Evolutionary conservation across 129 eudicot genomes (phyloP).

Genomic region (Apium graveolens): DNA sequence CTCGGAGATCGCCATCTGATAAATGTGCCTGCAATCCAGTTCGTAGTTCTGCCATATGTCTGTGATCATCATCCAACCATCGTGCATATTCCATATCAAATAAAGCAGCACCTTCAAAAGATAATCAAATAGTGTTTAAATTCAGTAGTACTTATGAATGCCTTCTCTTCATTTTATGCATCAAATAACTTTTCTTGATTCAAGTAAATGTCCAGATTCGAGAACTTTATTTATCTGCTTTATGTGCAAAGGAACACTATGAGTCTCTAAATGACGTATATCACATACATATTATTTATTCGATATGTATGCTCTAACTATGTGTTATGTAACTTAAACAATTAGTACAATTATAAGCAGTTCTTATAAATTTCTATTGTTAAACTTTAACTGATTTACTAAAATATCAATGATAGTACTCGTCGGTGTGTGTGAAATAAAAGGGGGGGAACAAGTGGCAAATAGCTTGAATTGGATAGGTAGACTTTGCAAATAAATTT

Average conservation of each 20-base stretch:
- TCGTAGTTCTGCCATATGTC: constrained; percentile 82
- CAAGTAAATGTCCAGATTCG: background rate
- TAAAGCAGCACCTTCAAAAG: constrained; percentile 68
- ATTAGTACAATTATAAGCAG: background rate
- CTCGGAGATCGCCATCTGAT: constrained; percentile 64
- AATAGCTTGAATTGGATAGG: background rate
- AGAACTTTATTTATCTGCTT: background rate
- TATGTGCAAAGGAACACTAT: background rate
- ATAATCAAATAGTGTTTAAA: background rate
- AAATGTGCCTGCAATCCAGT: constrained; percentile 77
- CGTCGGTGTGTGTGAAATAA: background rate
- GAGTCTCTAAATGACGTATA: background rate
- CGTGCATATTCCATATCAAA: constrained; percentile 93
- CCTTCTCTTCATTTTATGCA: background rate
- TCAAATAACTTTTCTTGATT: background rate
- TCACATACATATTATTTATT: background rate
- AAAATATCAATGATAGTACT: background rate
- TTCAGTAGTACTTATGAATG: background rate
- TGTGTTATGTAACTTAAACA: background rate
- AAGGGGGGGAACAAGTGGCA: background rate
- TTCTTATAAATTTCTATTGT: background rate
- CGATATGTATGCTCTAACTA: background rate
- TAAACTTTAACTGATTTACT: background rate
- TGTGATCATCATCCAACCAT: constrained; percentile 89
- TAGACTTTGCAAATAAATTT: background rate